These are phyloP conservation scores for Chytriomyces sp. DNA, from an alignment of 192 early-diverging fungal genomes.

Conservation along the genomic window DNA sequence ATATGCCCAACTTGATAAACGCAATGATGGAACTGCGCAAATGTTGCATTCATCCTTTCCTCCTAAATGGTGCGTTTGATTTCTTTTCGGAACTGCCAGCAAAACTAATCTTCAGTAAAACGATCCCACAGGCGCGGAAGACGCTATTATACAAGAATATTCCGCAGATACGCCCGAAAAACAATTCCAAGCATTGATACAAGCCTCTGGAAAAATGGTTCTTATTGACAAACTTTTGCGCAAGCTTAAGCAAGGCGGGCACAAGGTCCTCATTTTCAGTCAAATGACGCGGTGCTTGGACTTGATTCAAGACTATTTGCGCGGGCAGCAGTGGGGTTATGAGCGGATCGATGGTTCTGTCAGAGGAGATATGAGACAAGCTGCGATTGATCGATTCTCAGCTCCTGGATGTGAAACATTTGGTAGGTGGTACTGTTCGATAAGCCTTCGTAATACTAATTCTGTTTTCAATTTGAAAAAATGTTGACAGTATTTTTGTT, in stretches of 20 bases:
- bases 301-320: conserved; percentile 81
- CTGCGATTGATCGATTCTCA: conserved; percentile 83
- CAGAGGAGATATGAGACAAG: conserved; percentile 79
- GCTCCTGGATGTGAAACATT: conserved; percentile 74
- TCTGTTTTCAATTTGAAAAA: not conserved
- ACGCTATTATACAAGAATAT: conserved; percentile 72
- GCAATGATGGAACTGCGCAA: conserved; percentile 90
- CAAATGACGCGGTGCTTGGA: conserved; percentile 85
- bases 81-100: not conserved
- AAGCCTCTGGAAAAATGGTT: conserved; percentile 82
- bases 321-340: conserved; percentile 70
- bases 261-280: conserved; percentile 88
- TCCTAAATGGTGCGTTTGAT: conserved; percentile 58
- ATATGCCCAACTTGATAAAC: conserved; percentile 80
- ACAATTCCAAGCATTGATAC: conserved; percentile 73
- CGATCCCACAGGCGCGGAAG: conserved; percentile 69
- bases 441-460: not conserved
- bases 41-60: conserved; percentile 87
- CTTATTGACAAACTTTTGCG: conserved; percentile 81
- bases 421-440: conserved; percentile 14
- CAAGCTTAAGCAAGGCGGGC: conserved; percentile 74
- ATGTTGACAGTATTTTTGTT: conserved; percentile 71
- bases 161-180: conserved; percentile 60
- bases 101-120: not conserved
- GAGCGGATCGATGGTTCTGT: conserved; percentile 85